phyloP scores from a whole-genome alignment of 768 basidiomycete genomes.

The Kwoniella mangroviensis region DNA sequence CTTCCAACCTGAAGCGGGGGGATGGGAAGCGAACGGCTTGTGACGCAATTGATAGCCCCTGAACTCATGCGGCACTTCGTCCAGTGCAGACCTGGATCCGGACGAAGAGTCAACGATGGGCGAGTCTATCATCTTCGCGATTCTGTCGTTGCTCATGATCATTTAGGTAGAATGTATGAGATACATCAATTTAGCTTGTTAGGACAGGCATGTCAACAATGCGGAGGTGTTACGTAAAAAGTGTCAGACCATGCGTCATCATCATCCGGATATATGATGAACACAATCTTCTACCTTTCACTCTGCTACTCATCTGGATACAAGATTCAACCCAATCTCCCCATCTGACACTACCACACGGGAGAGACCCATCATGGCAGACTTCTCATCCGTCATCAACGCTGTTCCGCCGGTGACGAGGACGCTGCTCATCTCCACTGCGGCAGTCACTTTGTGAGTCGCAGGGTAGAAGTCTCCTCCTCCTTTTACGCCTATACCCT shows the following conservation, averaged over 20 bases:
- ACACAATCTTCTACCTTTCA: too few relatives aligned
- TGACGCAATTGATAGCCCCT: neutral
- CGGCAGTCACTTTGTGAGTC: constrained; percentile 48
- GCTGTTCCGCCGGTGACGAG: constrained; percentile 55
- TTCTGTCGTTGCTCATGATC: too few relatives aligned
- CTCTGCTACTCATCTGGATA: too few relatives aligned
- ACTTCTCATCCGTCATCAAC: constrained; percentile 40
- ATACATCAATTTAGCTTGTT: too few relatives aligned
- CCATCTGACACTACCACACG: neutral
- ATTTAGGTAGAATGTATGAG: too few relatives aligned
- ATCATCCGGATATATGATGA: too few relatives aligned
- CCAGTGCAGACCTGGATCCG: neutral
- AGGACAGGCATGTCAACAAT: too few relatives aligned
- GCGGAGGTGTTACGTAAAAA: too few relatives aligned
- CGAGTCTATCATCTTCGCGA: too few relatives aligned
- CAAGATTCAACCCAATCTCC: neutral
- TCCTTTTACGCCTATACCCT: neutral
- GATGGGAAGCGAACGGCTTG: constrained; percentile 9
- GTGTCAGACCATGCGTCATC: too few relatives aligned
- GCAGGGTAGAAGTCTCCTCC: neutral
- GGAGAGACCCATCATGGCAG: constrained; percentile 40
- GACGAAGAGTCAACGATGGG: too few relatives aligned
- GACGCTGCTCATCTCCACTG: constrained; percentile 43
- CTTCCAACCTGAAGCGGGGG: constrained; percentile 15
- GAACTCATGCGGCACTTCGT: neutral